These are phyloP conservation scores for Pseudogymnoascus verrucosus DNA, from an alignment of 2,329 filamentous ascomycete genomes.

Conservation along the genomic window DNA sequence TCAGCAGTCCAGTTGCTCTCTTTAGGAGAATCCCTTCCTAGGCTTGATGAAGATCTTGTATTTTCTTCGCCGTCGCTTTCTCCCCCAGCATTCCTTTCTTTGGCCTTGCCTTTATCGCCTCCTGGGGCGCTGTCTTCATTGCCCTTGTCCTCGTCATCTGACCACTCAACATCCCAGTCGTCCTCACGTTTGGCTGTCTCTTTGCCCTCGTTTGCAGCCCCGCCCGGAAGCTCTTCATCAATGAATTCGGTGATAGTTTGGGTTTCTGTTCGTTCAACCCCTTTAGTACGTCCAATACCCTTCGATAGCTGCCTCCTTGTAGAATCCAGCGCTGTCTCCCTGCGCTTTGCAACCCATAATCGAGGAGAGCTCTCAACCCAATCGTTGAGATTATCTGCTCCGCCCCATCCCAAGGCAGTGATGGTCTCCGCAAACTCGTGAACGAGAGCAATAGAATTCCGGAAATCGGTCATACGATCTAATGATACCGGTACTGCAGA, in stretches of 20 bases:
- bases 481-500: conserved; percentile 68
- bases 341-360: conserved; percentile 78
- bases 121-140: conserved; percentile 11
- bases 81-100: background rate
- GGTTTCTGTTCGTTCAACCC: conserved; percentile 78
- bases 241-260: conserved; percentile 63
- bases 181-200: conserved; percentile 31
- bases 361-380: conserved; percentile 77
- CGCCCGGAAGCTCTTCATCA: conserved; percentile 54
- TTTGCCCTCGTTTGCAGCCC: conserved; percentile 34
- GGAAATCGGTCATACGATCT: conserved; percentile 61
- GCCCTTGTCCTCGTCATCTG: conserved; percentile 51
- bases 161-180: conserved; percentile 78
- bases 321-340: conserved; percentile 68
- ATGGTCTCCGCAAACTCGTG: conserved; percentile 57
- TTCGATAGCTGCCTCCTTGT: conserved; percentile 61
- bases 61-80: conserved; percentile 18
- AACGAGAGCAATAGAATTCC: conserved; percentile 58
- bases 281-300: conserved; percentile 58
- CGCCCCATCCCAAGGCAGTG: conserved; percentile 53
- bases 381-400: conserved; percentile 55
- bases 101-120: background rate
- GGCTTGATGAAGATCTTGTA: conserved; percentile 35
- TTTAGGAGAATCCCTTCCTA: conserved; percentile 34
- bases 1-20: conserved; percentile 18